Conservation (phyloP, 371 early-diverging fungal species). For the Mortierella sp. region DNA sequence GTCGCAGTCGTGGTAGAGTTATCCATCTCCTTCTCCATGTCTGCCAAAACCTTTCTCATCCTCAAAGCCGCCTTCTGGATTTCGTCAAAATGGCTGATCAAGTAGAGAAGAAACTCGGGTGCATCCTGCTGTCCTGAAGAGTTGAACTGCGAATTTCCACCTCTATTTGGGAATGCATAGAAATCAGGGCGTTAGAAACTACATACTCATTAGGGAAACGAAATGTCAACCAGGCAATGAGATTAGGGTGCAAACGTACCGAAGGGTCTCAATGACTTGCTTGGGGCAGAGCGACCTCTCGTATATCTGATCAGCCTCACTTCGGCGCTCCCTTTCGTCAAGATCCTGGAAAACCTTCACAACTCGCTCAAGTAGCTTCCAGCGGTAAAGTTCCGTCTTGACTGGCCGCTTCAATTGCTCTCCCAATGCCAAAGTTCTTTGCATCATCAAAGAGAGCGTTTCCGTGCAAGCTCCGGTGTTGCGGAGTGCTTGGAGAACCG, state of each 20-base stretch:
- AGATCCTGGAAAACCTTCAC: not conserved
- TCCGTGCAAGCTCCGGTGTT: conserved; percentile 29
- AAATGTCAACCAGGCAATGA: not conserved
- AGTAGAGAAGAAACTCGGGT: conserved; percentile 46
- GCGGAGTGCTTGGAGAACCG: conserved; percentile 38
- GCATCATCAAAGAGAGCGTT: conserved; percentile 19
- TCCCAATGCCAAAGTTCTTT: conserved; percentile 19
- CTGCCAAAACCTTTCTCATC: not conserved
- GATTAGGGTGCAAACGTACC: not conserved
- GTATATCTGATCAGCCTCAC: not conserved
- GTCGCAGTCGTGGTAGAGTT: not conserved
- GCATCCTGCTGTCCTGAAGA: conserved; percentile 49
- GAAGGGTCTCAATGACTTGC: not conserved
- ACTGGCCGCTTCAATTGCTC: not conserved
- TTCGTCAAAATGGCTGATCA: conserved; percentile 44
- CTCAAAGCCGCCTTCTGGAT: conserved; percentile 13
- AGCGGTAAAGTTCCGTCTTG: conserved; percentile 16
- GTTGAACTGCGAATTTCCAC: conserved; percentile 40
- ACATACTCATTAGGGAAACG: not conserved
- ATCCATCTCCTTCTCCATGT: not conserved
- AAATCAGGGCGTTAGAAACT: not conserved
- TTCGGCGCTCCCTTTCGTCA: not conserved
- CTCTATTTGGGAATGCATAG: conserved; percentile 3
- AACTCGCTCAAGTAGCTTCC: not conserved
- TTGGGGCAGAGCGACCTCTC: not conserved